phyloP scores from a whole-genome alignment of 352 stramenopile genomes.

The Phytophthora agathidicida region DNA sequence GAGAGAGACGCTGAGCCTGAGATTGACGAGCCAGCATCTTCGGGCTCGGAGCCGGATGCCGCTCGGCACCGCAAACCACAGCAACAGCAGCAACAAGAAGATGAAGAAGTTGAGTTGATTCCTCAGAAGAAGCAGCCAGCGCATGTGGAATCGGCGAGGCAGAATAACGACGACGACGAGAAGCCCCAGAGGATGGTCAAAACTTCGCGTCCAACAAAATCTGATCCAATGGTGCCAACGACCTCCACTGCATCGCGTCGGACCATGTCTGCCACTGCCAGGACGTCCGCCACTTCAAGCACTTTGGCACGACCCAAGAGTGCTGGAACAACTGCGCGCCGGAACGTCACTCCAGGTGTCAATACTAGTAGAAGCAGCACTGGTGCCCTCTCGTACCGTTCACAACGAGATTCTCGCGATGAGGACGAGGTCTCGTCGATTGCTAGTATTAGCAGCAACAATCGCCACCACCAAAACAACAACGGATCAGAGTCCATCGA shows the following conservation, averaged over 20 bases:
- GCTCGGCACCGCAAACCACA: constrained; percentile 17
- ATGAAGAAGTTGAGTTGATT: constrained; percentile 16
- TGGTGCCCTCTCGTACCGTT: constrained; percentile 24
- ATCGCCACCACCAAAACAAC: constrained; percentile 46
- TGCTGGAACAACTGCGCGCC: constrained; percentile 30
- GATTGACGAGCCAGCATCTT: constrained; percentile 36
- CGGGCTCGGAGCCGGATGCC: constrained; percentile 40
- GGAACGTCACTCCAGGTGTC: constrained; percentile 7
- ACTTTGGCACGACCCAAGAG: constrained; percentile 59
- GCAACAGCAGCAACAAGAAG: constrained; percentile 29
- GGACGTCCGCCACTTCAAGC: constrained; percentile 14
- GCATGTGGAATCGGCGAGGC: constrained; percentile 7
- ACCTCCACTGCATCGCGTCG: constrained; percentile 22
- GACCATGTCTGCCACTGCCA: constrained; percentile 11
- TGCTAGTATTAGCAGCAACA: constrained; percentile 33
- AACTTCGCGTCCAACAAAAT: constrained; percentile 16
- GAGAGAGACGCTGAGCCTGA: constrained; percentile 38
- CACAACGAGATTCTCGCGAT: constrained; percentile 32
- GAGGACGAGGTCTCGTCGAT: constrained; percentile 37
- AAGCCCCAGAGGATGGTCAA: constrained; percentile 37
- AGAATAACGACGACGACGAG: constrained; percentile 42
- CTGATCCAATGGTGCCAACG: not conserved
- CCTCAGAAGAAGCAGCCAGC: constrained; percentile 5
- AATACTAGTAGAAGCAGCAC: constrained; percentile 14
- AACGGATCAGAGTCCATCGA: constrained; percentile 35